phyloP scores from a whole-genome alignment of 257 asterid species.

The Leonotis leonurus region DNA sequence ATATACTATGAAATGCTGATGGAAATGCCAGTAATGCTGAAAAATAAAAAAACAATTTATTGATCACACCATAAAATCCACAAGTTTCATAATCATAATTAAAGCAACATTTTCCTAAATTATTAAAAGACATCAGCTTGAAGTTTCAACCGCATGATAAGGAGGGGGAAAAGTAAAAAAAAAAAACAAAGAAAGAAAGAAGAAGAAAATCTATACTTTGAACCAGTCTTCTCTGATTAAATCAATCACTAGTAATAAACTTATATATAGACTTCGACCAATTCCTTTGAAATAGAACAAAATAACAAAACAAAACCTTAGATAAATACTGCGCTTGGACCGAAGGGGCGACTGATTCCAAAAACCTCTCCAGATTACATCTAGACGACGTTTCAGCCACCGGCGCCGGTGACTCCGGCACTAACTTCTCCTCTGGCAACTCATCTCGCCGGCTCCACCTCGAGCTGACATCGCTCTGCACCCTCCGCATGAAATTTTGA shows the following conservation, averaged over 20 bases:
- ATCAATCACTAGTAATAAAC: too few species aligned
- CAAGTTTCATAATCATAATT: not conserved
- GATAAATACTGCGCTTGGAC: conserved; percentile 56
- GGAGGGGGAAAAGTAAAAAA: too few species aligned
- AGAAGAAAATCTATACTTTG: not conserved
- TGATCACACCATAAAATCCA: not conserved
- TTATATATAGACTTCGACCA: conserved; percentile 10
- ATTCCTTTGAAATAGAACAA: not conserved
- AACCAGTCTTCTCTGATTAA: not conserved
- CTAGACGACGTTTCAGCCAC: conserved; percentile 17
- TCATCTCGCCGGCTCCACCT: conserved; percentile 36
- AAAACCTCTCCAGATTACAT: conserved; percentile 59
- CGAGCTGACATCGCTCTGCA: conserved; percentile 46
- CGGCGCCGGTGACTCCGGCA: conserved; percentile 11
- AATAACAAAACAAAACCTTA: conserved; percentile 32
- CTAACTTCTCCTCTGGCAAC: conserved; percentile 23
- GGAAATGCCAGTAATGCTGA: too few species aligned
- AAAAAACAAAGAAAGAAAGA: too few species aligned
- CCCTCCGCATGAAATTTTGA: conserved; percentile 42
- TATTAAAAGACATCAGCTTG: not conserved
- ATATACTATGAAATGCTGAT: not conserved
- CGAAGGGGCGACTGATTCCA: conserved; percentile 60
- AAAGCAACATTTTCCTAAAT: not conserved
- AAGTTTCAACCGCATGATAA: not conserved
- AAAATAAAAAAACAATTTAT: not conserved